Evolutionary conservation across 2,329 filamentous ascomycete species (phyloP).

Genomic region (Dothidotthia symphoricarpi): DNA sequence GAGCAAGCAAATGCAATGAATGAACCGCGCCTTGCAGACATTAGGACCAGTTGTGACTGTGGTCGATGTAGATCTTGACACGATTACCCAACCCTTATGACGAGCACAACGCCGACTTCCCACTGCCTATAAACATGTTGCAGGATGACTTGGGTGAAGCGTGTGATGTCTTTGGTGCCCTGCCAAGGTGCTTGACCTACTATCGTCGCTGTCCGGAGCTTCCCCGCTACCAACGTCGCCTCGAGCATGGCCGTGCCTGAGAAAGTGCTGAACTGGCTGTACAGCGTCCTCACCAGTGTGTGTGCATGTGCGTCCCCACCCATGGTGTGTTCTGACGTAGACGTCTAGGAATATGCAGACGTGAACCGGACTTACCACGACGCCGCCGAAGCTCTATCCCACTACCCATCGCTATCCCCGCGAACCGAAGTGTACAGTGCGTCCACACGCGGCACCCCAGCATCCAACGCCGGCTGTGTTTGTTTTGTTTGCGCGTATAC

Average conservation of each 20-base stretch:
- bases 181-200: constrained; percentile 22
- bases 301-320: neutral
- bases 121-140: no score
- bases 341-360: constrained; percentile 79
- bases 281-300: constrained; percentile 71
- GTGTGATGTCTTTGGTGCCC: constrained; percentile 1
- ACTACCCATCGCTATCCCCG: constrained; percentile 76
- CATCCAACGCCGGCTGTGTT: neutral
- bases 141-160: no score
- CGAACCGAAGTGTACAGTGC: constrained; percentile 94
- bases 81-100: no score
- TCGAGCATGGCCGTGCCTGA: constrained; percentile 67
- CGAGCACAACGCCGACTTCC: no score
- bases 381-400: constrained; percentile 75
- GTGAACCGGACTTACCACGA: constrained; percentile 91
- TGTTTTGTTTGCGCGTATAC: constrained; percentile 3
- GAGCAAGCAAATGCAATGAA: constrained; percentile 9
- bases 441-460: constrained; percentile 27
- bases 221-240: constrained; percentile 24
- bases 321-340: constrained; percentile 2
- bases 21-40: neutral
- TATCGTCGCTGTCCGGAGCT: constrained; percentile 17
- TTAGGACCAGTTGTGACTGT: neutral
- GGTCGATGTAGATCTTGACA: no score
- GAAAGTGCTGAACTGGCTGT: constrained; percentile 91